A percentile compares a stretch with the other conserved stretches of the same genome.
phyloP scores from a whole-genome alignment of 768 basidiomycete genomes.

The Kwoniella sp. region DNA sequence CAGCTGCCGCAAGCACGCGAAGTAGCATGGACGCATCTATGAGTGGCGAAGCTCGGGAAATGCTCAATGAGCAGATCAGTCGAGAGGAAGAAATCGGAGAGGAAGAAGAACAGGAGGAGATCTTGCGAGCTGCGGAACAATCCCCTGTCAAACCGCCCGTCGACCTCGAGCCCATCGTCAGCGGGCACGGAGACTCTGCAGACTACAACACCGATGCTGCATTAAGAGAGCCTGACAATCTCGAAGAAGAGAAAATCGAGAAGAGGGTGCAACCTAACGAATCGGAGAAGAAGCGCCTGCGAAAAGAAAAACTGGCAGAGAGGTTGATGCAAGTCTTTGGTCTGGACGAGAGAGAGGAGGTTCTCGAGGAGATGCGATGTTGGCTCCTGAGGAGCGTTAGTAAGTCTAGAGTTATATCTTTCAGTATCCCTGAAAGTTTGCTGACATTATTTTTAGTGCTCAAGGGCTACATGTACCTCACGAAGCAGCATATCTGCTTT shows the following conservation, averaged over 20 bases:
- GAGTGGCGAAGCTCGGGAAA: conserved; percentile 7
- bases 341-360: conserved; percentile 76
- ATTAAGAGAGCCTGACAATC: conserved; percentile 26
- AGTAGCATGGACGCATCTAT: conserved; percentile 4
- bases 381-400: conserved; percentile 87
- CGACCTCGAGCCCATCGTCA: conserved; percentile 20
- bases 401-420: conserved; percentile 63
- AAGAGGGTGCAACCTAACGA: conserved; percentile 27
- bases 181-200: conserved; percentile 11
- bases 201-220: conserved; percentile 37
- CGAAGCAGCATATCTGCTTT: conserved; percentile 90
- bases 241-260: conserved; percentile 33
- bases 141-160: background rate
- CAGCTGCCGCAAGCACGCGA: background rate
- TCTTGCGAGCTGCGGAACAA: conserved; percentile 21
- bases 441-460: conserved; percentile 63
- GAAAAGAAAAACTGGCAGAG: conserved; percentile 68
- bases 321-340: conserved; percentile 89
- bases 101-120: conserved; percentile 37
- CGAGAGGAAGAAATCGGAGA: conserved; percentile 34
- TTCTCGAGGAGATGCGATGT: conserved; percentile 86
- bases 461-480: conserved; percentile 97
- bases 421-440: background rate
- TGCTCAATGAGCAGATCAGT: conserved; percentile 28
- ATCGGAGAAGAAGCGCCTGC: conserved; percentile 34